Conservation (phyloP, 805 yeast genomes). For the Suhomyces sp. region DNA sequence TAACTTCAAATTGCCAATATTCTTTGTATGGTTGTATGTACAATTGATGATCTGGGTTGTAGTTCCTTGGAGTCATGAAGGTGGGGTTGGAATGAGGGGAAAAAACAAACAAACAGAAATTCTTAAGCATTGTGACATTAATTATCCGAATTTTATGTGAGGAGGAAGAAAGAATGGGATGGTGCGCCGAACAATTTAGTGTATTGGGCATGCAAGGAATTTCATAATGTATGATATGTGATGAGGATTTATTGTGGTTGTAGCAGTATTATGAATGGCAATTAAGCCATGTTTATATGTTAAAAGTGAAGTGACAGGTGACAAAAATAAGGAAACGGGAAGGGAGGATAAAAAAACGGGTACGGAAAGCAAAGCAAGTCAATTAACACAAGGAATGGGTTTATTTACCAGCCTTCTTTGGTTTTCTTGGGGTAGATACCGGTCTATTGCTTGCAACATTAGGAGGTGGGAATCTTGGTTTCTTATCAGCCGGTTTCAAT, state of each 20-base stretch:
- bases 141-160: no score
- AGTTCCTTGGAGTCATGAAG: not conserved
- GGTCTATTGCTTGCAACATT: conserved; percentile 46
- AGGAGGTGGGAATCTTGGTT: conserved; percentile 62
- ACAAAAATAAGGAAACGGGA: conserved; percentile 1
- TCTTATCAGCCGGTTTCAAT: conserved; percentile 96
- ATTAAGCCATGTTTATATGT: not conserved
- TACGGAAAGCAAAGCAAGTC: not conserved
- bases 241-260: no score
- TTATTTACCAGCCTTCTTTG: conserved; percentile 50
- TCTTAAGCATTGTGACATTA: not conserved
- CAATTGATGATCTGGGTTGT: conserved; percentile 3
- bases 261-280: conserved; percentile 2
- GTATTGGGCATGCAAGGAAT: no score
- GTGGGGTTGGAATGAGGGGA: not conserved
- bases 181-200: no score
- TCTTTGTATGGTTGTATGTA: conserved; percentile 7
- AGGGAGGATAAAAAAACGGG: not conserved
- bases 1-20: conserved; percentile 2
- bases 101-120: conserved; percentile 1
- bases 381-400: not conserved
- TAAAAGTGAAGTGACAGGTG: not conserved
- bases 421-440: conserved; percentile 60
- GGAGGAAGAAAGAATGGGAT: no score
- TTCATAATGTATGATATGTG: no score